A percentile compares a stretch with the other conserved stretches of the same genome.
Conservation (phyloP, 148 eudicot genomes). For the Vaccinium darrowii region DNA sequence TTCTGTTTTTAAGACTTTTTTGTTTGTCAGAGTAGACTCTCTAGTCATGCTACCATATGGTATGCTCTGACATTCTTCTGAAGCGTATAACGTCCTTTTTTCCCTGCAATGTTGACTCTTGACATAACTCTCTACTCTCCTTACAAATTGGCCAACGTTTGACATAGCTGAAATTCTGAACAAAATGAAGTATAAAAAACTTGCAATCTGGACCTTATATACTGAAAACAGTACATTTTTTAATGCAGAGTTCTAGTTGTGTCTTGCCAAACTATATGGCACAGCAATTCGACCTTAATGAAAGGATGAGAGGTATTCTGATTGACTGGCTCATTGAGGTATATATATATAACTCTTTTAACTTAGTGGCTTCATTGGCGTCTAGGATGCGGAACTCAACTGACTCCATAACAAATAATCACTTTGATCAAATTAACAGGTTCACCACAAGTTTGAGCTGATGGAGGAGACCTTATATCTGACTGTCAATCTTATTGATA, state of each 20-base stretch:
- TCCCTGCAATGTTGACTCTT: background rate
- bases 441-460: conserved; percentile 85
- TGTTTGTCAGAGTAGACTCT: background rate
- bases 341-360: background rate
- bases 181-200: background rate
- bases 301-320: conserved; percentile 82
- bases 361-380: background rate
- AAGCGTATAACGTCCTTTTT: background rate
- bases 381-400: background rate
- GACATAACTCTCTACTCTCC: background rate
- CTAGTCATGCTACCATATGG: background rate
- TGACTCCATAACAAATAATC: background rate
- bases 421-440: conserved; percentile 37
- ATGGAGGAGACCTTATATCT: conserved; percentile 88
- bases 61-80: background rate
- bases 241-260: conserved; percentile 47
- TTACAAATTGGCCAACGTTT: background rate
- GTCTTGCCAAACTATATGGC: conserved; percentile 65
- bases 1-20: background rate
- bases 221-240: background rate
- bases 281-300: conserved; percentile 65
- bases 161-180: background rate
- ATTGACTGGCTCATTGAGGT: conserved; percentile 97
- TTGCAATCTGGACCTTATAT: background rate
- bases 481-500: conserved; percentile 76